Conservation (phyloP, 495 filamentous ascomycete genomes). For the Penicillium pancosmium region DNA sequence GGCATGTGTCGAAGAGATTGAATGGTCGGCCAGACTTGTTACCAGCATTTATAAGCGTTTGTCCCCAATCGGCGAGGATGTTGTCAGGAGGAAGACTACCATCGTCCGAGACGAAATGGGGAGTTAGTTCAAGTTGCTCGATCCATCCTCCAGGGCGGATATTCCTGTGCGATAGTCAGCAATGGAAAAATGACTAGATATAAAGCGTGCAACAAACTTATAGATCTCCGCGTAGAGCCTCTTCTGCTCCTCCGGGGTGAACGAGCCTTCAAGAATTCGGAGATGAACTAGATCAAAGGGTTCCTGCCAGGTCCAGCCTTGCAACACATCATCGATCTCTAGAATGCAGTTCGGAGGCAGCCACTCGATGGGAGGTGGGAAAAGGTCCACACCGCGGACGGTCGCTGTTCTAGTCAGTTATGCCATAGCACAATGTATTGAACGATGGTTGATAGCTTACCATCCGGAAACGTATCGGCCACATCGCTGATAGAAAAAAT, state of each 20-base stretch:
- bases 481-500: too few species aligned
- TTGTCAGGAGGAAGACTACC: conserved; percentile 33
- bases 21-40: conserved; percentile 5
- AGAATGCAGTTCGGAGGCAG: too few species aligned
- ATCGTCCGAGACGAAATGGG: conserved; percentile 43
- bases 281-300: conserved; percentile 27
- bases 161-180: conserved; percentile 21
- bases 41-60: background rate
- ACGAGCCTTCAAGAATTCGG: conserved; percentile 15
- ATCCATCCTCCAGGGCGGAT: conserved; percentile 50
- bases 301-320: too few species aligned
- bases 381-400: too few species aligned
- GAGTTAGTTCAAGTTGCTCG: conserved; percentile 53
- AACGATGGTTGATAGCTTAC: too few species aligned
- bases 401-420: too few species aligned
- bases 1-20: conserved; percentile 12
- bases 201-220: too few species aligned
- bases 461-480: too few species aligned
- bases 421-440: too few species aligned
- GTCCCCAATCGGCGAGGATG: conserved; percentile 19
- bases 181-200: conserved; percentile 4
- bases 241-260: conserved; percentile 20
- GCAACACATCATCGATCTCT: too few species aligned
- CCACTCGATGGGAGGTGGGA: too few species aligned
- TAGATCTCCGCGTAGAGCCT: too few species aligned